Evolutionary conservation across 495 filamentous ascomycete species (phyloP), one percentile per base, ranked within the genome.

Genomic region (Neurospora tetrasperma): DNA sequence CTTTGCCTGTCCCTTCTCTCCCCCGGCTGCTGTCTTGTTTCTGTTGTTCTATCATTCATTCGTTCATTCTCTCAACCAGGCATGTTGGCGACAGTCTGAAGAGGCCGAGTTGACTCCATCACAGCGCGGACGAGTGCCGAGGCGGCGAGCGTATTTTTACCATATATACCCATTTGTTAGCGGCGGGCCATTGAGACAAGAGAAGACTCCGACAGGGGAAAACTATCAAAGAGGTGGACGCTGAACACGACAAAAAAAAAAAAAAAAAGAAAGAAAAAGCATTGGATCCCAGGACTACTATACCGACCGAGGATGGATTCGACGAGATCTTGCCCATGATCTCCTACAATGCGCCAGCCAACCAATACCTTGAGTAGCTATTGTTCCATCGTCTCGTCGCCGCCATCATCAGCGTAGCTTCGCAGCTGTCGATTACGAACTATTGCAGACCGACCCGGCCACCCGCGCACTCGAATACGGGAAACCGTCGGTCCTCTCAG

Each of bases 1-100:
- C 44, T 72, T 69, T 42, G 71, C 54, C 38, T 70, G 40, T 72
- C 31, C 20, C 42, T 40, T 66, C 48, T 70, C 71, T 66, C 38
- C 27, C 38, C n/a, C 41, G 46, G 71, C 48, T 71, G 27, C 20
- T 27, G 18, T 42, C 42, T 27, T 42, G 42, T 68, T 71, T 70
- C 38, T 44, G 16, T 70, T 54, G 54, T 20, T 38, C 5, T 27
- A 42, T 72, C 39, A 16, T 42, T 41, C 39, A 40, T 38, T 46
- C 71, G 23, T 72, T 72, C 10, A 66, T 66, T 66, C 27, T 6
- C 27, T 27, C 48, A 59, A 14, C 48, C 20, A 12, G 48, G 48
- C 48, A 59, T 59, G 23, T 59, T 59, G 48, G 10, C 12, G 54
- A 42, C 35, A 38, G 23, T 48, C 27, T n/a, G 44, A 68, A 68